These are phyloP conservation scores for Keithomyces neogunnii DNA, from an alignment of 2,329 filamentous ascomycete genomes.

Conservation along the genomic window DNA sequence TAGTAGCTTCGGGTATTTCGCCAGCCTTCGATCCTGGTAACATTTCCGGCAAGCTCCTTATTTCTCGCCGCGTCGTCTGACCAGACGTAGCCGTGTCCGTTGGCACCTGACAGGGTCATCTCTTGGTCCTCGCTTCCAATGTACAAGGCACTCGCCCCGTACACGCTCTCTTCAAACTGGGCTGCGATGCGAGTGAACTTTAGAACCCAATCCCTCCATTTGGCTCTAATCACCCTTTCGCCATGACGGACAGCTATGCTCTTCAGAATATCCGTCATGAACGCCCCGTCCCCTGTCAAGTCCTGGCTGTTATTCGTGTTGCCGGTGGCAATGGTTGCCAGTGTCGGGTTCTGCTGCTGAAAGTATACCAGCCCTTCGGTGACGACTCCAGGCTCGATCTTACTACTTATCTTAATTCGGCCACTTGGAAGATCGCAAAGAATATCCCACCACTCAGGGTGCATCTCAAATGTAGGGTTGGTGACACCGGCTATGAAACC, in stretches of 20 bases:
- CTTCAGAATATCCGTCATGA: constrained; percentile 78
- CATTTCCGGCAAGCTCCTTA: constrained; percentile 83
- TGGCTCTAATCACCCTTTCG: constrained; percentile 80
- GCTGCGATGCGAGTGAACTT: constrained; percentile 90
- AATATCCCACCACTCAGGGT: constrained; percentile 97
- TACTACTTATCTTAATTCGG: constrained; percentile 86
- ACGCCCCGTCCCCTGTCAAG: constrained; percentile 76
- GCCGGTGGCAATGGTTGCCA: constrained; percentile 40
- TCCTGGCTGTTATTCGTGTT: constrained; percentile 43
- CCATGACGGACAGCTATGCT: constrained; percentile 82
- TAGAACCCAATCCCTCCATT: constrained; percentile 90
- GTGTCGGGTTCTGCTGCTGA: constrained; percentile 64
- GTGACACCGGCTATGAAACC: constrained; percentile 98
- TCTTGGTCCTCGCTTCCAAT: constrained; percentile 70
- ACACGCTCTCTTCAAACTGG: constrained; percentile 91
- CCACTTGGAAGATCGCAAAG: constrained; percentile 89
- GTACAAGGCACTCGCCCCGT: constrained; percentile 82
- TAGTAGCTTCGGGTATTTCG: constrained; percentile 92
- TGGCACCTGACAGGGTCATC: constrained; percentile 46
- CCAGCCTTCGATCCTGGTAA: constrained; percentile 93
- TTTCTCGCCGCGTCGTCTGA: constrained; percentile 70
- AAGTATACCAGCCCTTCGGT: constrained; percentile 86
- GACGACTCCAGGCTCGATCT: constrained; percentile 69
- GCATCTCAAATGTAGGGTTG: constrained; percentile 90
- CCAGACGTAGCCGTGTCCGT: constrained; percentile 94